These are phyloP conservation scores for Botrytis fragariae DNA, from an alignment of 2,329 filamentous ascomycete genomes.

Conservation along the genomic window DNA sequence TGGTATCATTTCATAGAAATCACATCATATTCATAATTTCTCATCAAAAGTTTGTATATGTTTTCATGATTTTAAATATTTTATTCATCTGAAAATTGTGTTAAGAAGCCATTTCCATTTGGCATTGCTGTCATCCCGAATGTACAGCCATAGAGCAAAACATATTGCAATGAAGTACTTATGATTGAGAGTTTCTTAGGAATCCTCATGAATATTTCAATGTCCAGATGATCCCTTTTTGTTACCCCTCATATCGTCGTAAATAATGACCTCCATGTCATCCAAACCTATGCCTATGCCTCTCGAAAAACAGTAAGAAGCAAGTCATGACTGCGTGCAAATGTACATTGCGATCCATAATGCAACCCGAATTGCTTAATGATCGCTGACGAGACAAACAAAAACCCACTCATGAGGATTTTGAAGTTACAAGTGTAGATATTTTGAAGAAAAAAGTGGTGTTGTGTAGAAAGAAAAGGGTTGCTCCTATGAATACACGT, in stretches of 20 bases:
- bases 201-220: slow-evolving; percentile 8
- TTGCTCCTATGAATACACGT: slow-evolving; percentile 27
- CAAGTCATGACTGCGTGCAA: slow-evolving; percentile 29
- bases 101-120: slow-evolving; percentile 3
- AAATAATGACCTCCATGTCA: slow-evolving; percentile 4
- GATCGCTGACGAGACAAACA: slow-evolving; percentile 36
- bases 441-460: slow-evolving; percentile 33
- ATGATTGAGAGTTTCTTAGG: background rate
- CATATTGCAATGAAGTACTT: slow-evolving; percentile 13
- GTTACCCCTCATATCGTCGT: background rate
- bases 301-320: slow-evolving; percentile 21
- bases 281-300: slow-evolving; percentile 14
- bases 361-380: slow-evolving; percentile 31
- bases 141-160: slow-evolving; percentile 19
- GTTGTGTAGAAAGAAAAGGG: slow-evolving; percentile 33
- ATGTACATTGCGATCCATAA: slow-evolving; percentile 33
- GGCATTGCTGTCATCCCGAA: slow-evolving; percentile 16
- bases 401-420: slow-evolving; percentile 35
- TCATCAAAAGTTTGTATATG: background rate
- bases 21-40: background rate
- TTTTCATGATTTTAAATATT: slow-evolving; percentile 4
- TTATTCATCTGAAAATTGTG: slow-evolving; percentile 9
- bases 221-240: slow-evolving; percentile 9
- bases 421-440: slow-evolving; percentile 36
- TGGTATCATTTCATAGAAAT: background rate